Conservation (phyloP, 805 yeast genomes). For the Monosporozyma aquatica region DNA sequence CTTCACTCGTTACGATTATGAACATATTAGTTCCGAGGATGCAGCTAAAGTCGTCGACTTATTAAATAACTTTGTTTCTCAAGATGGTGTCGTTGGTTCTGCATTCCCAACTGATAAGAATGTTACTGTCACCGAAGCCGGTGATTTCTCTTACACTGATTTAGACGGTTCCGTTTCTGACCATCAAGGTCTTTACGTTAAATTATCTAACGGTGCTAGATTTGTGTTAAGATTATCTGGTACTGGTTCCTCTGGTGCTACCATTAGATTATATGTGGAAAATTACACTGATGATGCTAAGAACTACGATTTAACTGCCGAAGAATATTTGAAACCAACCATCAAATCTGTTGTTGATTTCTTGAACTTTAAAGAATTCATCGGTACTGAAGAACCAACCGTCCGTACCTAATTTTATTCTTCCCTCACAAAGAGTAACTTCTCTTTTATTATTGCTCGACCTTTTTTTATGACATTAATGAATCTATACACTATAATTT, state of each 20-base stretch:
- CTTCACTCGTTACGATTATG: conserved; percentile 92
- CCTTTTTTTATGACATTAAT: too few species aligned
- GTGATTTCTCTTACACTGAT: conserved; percentile 86
- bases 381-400: conserved; percentile 81
- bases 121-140: conserved; percentile 60
- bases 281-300: conserved; percentile 57
- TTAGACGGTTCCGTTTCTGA: conserved; percentile 83
- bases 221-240: conserved; percentile 89
- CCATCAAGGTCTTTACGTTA: conserved; percentile 83
- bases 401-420: conserved; percentile 56
- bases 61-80: conserved; percentile 35
- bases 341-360: conserved; percentile 55
- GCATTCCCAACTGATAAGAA: conserved; percentile 38
- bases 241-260: conserved; percentile 96
- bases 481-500: too few species aligned
- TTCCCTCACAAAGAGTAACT: too few species aligned
- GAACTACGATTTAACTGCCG: conserved; percentile 44
- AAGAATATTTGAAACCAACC: conserved; percentile 57
- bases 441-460: too few species aligned
- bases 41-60: conserved; percentile 60
- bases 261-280: conserved; percentile 86
- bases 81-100: conserved; percentile 41
- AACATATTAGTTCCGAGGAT: conserved; percentile 66
- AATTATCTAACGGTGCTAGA: conserved; percentile 72
- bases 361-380: conserved; percentile 59